Base-by-base conservation (phyloP, 441 rosid species). In the Pelargonium myrrhifolium region DNA sequence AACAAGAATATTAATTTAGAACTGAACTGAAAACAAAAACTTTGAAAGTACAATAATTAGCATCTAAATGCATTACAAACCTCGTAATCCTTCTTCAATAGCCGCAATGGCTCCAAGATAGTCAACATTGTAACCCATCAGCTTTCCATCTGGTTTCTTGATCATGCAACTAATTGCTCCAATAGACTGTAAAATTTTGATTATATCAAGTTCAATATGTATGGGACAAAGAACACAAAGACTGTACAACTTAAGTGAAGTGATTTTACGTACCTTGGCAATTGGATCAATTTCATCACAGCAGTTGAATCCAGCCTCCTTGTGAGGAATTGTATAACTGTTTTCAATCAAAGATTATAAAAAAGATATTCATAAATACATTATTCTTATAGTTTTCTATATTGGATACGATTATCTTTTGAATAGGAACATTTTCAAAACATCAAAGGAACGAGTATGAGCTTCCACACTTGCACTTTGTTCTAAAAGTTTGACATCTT, bases 301-400 rank as follows among this genome's bases (percentile, higher is more conserved):
- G 77, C 96, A 90, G 64, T 81, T 81, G 67, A 89, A 71, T 58
- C 93, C 98, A 71, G 78, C 90, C 82, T 92, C 97, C 81, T 92
- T 94, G 78, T 88, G 97, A 66, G 98, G 97, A 83, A 89, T 84
- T 53, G 97, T 87, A 79, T 89, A 85, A 75, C 97, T 92, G 88
- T 76, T 72, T 45, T 60, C 59, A 24, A 71, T 77, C 18, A 72
- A 26, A 68, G 37, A 67, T 62, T 22, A 71, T 71, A 39, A 68
- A 18, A 67, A 49, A 62, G 66, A 67, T 24, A 60, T 9, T 39
- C 60, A 3, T 1, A 15, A 26, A 14, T 24, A 62, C 7, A 17
- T 43, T 9, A 55, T 6, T 55, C 24, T 55, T 55, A 55, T 55
- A 6, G 9, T 55, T 17, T 55, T 21, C 6, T 17, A 6, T 18